These are phyloP conservation scores for Gloeopeniophorella convolvens DNA, from an alignment of 768 basidiomycete genomes.

Conservation along the genomic window DNA sequence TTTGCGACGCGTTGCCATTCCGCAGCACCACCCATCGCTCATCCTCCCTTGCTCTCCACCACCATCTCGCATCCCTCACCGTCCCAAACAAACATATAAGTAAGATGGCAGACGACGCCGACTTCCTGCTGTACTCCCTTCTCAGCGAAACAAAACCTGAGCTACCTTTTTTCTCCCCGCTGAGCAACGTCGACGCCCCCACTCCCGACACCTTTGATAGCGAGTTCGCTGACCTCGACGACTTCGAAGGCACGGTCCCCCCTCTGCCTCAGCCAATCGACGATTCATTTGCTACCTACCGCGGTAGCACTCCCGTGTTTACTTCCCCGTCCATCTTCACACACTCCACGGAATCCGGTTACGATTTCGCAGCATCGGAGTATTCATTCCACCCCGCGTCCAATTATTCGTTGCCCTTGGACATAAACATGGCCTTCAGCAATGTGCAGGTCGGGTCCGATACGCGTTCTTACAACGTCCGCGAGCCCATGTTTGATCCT, in stretches of 20 bases:
- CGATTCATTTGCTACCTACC: slow-evolving; percentile 56
- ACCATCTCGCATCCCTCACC: neutral
- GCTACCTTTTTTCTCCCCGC: slow-evolving; percentile 13
- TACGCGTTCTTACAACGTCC: slow-evolving; percentile 42
- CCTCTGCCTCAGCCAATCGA: slow-evolving; percentile 46
- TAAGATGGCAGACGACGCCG: neutral
- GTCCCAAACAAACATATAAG: neutral
- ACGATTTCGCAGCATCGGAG: slow-evolving; percentile 48
- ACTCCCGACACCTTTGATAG: slow-evolving; percentile 79
- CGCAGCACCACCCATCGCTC: slow-evolving; percentile 12
- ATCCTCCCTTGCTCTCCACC: neutral
- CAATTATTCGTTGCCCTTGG: slow-evolving; percentile 34
- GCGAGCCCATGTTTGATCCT: slow-evolving; percentile 6
- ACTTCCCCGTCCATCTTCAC: slow-evolving; percentile 77
- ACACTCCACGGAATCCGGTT: slow-evolving; percentile 69
- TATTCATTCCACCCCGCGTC: slow-evolving; percentile 49
- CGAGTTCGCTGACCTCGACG: slow-evolving; percentile 64
- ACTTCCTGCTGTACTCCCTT: slow-evolving; percentile 5
- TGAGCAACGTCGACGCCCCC: slow-evolving; percentile 64
- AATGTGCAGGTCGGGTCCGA: slow-evolving; percentile 53
- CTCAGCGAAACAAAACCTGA: slow-evolving; percentile 7
- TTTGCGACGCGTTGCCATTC: slow-evolving; percentile 5
- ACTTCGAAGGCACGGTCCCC: slow-evolving; percentile 49
- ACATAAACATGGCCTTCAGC: slow-evolving; percentile 70
- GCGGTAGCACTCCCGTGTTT: slow-evolving; percentile 55